Conservation (phyloP, 805 yeast genomes). For the Candida qinlingensis region DNA sequence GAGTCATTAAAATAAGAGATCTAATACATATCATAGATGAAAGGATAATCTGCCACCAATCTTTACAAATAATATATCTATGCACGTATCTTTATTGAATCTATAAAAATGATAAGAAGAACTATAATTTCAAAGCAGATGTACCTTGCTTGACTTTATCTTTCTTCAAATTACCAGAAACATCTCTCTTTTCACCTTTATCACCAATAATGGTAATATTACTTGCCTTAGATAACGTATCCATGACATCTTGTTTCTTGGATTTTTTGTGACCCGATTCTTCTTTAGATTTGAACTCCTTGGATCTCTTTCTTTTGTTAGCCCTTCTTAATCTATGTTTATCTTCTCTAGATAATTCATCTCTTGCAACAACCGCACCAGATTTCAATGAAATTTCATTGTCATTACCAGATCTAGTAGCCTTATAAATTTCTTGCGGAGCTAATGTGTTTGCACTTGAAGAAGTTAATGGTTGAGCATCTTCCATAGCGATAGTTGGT, state of each 20-base stretch:
- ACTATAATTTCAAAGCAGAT: slow-evolving; percentile 18
- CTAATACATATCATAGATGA: not conserved
- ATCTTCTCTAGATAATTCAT: slow-evolving; percentile 78
- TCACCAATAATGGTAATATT: slow-evolving; percentile 75
- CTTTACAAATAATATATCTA: not conserved
- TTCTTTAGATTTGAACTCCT: slow-evolving; percentile 35
- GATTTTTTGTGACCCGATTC: slow-evolving; percentile 40
- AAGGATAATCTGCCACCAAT: no score
- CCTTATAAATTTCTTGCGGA: slow-evolving; percentile 85
- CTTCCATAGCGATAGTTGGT: slow-evolving; percentile 87
- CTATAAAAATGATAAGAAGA: no score
- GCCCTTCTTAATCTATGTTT: slow-evolving; percentile 84
- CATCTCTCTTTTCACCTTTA: slow-evolving; percentile 70
- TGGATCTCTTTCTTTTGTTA: slow-evolving; percentile 73
- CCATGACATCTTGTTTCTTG: slow-evolving; percentile 58
- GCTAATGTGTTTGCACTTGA: slow-evolving; percentile 74
- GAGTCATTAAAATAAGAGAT: slow-evolving; percentile 7
- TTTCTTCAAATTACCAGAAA: slow-evolving; percentile 60
- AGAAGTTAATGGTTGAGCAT: slow-evolving; percentile 87
- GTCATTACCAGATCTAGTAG: slow-evolving; percentile 38
- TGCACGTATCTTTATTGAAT: no score
- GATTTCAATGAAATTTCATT: slow-evolving; percentile 68
- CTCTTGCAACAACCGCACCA: slow-evolving; percentile 76
- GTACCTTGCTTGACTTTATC: slow-evolving; percentile 26
- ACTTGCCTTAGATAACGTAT: slow-evolving; percentile 65